phyloP scores from a whole-genome alignment of 352 stramenopile genomes.

The Globisporangium sylvaticum region DNA sequence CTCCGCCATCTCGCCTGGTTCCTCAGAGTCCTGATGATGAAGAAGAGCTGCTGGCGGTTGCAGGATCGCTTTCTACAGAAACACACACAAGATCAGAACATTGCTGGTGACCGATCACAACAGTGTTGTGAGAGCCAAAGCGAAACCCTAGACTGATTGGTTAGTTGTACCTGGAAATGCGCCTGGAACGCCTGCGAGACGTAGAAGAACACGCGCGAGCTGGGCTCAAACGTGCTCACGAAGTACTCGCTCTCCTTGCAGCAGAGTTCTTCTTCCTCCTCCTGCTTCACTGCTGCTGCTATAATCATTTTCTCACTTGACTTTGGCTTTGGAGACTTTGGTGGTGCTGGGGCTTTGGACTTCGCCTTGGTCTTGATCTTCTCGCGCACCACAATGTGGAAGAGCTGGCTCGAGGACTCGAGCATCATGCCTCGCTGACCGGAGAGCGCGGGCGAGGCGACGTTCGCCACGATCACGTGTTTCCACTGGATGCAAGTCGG shows the following conservation, averaged over 20 bases:
- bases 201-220: constrained; percentile 56
- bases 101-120: not conserved
- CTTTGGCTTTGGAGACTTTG: not conserved
- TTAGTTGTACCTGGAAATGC: constrained; percentile 39
- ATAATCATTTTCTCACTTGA: not conserved
- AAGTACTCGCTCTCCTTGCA: constrained; percentile 23
- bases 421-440: constrained; percentile 43
- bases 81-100: not conserved
- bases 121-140: not conserved
- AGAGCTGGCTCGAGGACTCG: constrained; percentile 44
- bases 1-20: constrained; percentile 20
- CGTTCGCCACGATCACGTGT: constrained; percentile 29
- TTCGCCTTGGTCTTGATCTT: constrained; percentile 2
- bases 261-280: not conserved
- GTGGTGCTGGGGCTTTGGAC: not conserved
- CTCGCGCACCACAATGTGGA: constrained; percentile 27
- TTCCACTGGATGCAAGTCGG: constrained; percentile 25
- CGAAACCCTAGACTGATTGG: not conserved
- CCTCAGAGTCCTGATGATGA: not conserved
- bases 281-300: too few species aligned
- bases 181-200: constrained; percentile 31
- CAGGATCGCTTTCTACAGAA: constrained; percentile 10
- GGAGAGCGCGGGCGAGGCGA: constrained; percentile 32
- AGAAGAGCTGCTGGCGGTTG: not conserved
- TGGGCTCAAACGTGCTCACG: constrained; percentile 60